Percentiles rank a stretch among this genome's conserved stretches.
phyloP scores from a whole-genome alignment of 768 basidiomycete species.

The Russula compacta region DNA sequence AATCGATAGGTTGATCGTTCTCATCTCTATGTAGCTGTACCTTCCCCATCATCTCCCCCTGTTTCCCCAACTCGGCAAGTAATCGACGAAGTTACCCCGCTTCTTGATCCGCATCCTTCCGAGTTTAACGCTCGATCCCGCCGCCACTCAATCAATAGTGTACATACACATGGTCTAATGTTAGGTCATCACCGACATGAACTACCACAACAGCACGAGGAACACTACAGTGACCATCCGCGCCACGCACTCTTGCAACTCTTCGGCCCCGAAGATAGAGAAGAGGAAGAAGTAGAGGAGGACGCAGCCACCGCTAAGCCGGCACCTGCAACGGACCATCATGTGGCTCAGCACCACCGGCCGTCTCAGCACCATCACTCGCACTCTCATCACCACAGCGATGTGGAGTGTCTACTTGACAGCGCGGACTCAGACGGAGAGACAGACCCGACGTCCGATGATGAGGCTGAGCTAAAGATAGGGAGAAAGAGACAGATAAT shows the following conservation, averaged over 20 bases:
- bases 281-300: background rate
- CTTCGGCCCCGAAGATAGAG: background rate
- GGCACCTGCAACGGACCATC: background rate
- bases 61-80: background rate
- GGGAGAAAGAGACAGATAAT: conserved; percentile 59
- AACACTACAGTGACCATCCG: conserved; percentile 20
- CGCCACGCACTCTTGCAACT: conserved; percentile 1
- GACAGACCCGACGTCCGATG: background rate
- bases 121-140: background rate
- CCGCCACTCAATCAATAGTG: background rate
- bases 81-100: conserved; percentile 4
- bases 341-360: background rate
- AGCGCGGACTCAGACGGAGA: background rate
- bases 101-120: background rate
- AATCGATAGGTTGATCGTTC: background rate
- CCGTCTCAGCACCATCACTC: background rate
- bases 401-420: conserved; percentile 13
- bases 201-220: conserved; percentile 21
- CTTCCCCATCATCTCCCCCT: background rate
- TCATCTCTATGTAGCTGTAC: background rate
- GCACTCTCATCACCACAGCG: conserved; percentile 8
- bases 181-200: conserved; percentile 33
- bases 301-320: background rate
- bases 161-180: conserved; percentile 11
- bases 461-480: conserved; percentile 27